phyloP scores from a whole-genome alignment of 108 stramenopile genomes.

The Craspedostauros australis region DNA sequence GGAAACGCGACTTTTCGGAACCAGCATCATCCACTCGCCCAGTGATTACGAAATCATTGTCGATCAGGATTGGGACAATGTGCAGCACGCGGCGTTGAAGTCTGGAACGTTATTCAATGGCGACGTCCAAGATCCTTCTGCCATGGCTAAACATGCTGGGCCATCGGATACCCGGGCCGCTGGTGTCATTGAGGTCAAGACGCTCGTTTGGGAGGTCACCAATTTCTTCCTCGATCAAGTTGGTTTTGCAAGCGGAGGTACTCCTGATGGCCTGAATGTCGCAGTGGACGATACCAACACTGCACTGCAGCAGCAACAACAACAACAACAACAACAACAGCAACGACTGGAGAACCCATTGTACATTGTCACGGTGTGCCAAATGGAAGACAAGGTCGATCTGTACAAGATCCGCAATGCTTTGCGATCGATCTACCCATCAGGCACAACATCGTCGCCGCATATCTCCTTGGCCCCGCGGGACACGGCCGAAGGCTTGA shows the following conservation, averaged over 20 bases:
- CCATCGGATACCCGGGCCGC: too few relatives aligned
- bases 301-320: not conserved
- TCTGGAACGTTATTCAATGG: too few relatives aligned
- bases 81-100: too few relatives aligned
- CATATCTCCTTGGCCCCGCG: constrained; percentile 10
- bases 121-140: too few relatives aligned
- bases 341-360: constrained; percentile 1
- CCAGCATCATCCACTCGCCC: too few relatives aligned
- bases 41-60: too few relatives aligned
- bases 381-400: constrained; percentile 27
- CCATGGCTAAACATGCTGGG: too few relatives aligned
- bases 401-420: constrained; percentile 5
- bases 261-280: too few relatives aligned
- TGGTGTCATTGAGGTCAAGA: constrained; percentile 20
- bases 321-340: not conserved
- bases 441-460: not conserved
- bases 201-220: constrained; percentile 25
- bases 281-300: not conserved
- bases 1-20: too few relatives aligned
- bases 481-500: constrained; percentile 20
- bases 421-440: not conserved
- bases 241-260: too few relatives aligned
- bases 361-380: constrained; percentile 23
- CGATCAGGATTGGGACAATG: too few relatives aligned
- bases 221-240: too few relatives aligned